Percentiles rank a stretch among this genome's conserved stretches.
Evolutionary conservation across 2,329 filamentous ascomycete species (phyloP).

Genomic region (Magnaporthiopsis poae): DNA sequence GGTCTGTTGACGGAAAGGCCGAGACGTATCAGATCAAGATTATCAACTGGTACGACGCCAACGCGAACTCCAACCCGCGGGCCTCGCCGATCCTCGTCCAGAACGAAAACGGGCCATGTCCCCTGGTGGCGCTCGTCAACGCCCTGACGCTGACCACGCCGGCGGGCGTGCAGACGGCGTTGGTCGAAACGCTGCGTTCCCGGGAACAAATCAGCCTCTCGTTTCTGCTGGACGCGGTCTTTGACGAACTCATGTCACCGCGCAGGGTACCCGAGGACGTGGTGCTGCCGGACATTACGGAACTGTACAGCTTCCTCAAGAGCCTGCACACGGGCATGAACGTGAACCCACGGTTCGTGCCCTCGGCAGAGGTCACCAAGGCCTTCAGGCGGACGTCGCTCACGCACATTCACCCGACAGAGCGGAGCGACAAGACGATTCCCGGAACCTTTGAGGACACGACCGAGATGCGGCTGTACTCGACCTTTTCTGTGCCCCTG

Average conservation of each 20-base stretch:
- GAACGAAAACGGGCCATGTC: constrained; percentile 90
- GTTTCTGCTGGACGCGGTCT: constrained; percentile 75
- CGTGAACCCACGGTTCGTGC: constrained; percentile 81
- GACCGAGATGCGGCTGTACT: constrained; percentile 79
- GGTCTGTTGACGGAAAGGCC: constrained; percentile 35
- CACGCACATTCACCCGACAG: constrained; percentile 40
- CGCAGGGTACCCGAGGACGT: not conserved
- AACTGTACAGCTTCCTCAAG: constrained; percentile 78
- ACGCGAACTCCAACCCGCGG: constrained; percentile 49
- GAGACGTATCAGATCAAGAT: constrained; percentile 93
- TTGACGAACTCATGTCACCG: constrained; percentile 63
- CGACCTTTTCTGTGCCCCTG: constrained; percentile 76
- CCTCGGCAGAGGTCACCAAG: constrained; percentile 37
- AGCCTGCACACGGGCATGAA: constrained; percentile 95
- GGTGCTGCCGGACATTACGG: constrained; percentile 73
- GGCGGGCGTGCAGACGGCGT: constrained; percentile 52
- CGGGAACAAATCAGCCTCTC: constrained; percentile 83
- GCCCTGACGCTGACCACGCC: constrained; percentile 77
- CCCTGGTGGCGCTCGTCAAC: constrained; percentile 84
- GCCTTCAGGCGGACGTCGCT: constrained; percentile 43
- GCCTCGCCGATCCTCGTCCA: constrained; percentile 83
- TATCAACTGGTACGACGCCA: constrained; percentile 70
- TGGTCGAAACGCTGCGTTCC: constrained; percentile 67
- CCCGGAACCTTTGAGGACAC: constrained; percentile 79
- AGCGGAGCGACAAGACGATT: constrained; percentile 34